These are phyloP conservation scores for Candida sithepensis DNA, from an alignment of 805 yeast genomes.

Conservation along the genomic window DNA sequence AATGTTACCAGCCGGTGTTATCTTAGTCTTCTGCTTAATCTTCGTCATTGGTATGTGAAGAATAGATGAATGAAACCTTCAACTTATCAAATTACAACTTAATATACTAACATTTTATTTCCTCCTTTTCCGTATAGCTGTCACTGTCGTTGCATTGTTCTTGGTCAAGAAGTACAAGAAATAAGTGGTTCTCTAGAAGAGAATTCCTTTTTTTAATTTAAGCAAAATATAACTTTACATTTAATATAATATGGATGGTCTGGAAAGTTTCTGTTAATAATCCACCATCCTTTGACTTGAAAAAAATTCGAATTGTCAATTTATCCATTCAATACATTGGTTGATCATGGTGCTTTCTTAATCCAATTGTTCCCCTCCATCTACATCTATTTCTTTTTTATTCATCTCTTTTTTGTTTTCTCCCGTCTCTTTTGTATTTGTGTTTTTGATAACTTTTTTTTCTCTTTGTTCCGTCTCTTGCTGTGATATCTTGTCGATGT, in stretches of 20 bases:
- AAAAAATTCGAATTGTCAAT: neutral
- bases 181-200: constrained; percentile 15
- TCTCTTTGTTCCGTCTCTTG: neutral
- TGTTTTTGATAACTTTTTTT: neutral
- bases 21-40: constrained; percentile 53
- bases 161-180: constrained; percentile 33
- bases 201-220: neutral
- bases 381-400: too few relatives aligned
- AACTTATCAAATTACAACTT: too few relatives aligned
- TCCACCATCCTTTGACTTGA: too few relatives aligned
- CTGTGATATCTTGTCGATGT: neutral
- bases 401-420: neutral
- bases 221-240: too few relatives aligned
- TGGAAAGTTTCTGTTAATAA: too few relatives aligned
- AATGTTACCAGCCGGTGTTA: constrained; percentile 67
- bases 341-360: neutral
- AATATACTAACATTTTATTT: neutral
- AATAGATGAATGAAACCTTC: too few relatives aligned
- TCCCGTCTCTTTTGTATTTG: neutral
- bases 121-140: constrained; percentile 12
- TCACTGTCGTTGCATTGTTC: constrained; percentile 27
- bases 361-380: neutral
- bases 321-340: too few relatives aligned
- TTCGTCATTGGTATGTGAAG: constrained; percentile 43
- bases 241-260: neutral